Evolutionary conservation across 805 yeast genomes (phyloP), one percentile per base, ranked within the genome.

Genomic region (Schizosaccharomyces pombe): DNA sequence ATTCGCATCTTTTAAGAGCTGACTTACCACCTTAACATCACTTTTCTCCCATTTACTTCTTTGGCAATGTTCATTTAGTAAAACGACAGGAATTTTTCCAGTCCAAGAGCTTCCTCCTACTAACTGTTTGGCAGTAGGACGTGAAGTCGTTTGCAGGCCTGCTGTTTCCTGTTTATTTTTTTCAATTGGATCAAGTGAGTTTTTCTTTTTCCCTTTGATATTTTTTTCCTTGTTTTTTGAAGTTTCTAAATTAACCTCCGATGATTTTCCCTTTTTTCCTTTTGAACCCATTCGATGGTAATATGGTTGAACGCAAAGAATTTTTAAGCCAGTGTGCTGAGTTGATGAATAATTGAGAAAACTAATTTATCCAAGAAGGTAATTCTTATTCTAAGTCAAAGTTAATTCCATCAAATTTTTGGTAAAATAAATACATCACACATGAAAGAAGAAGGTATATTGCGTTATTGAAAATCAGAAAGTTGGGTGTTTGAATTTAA

Each of bases 31-130:
- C 52, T 83, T 87, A 60, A 85, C 84, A 24, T 75, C 79, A 2
- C 85, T 93, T 59, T 80, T 80, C 56, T 79, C 81, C 98, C 98
- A 89, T 66, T 85, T 85, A 57, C 75, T 78, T 63, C 80, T 82
- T 64, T 85, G 95, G 58, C 91, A 82, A 58, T 79, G 80, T 62
- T 89, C 98, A 62, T 85, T 85, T 3, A 89, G 72, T 16, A 89
- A 66, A 0, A 91, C 79, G 2, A 83, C 85, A 0, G 98, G 97
- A 14, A 89, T 70, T 61, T 89, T 89, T 1, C 98, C 98, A 0
- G 95, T 86, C 95, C 95, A 86, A 30, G 89, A 85, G 11, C 22
- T 11, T 5, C 43, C 53, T 14, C 33, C 47, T 9, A n/a, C 55
- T 4, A 24, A 11, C 12, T 56, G 29, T 12, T 47, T 37, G 22